Evolutionary conservation across 2,329 filamentous ascomycete species (phyloP).

Genomic region (Fusarium tanahbumbuense): DNA sequence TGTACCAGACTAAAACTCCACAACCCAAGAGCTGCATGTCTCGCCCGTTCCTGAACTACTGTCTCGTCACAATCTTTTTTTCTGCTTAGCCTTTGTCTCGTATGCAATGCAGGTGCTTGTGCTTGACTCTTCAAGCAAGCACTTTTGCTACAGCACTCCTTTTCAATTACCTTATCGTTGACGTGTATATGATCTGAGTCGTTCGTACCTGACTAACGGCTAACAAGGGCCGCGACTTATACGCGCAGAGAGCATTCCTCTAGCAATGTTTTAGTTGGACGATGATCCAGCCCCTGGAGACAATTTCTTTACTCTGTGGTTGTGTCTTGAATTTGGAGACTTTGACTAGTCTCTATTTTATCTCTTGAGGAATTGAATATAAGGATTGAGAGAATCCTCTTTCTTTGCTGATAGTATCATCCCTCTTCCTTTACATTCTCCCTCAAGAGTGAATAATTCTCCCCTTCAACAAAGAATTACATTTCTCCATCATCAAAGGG

Average conservation of each 20-base stretch:
- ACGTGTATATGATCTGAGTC: conserved; percentile 34
- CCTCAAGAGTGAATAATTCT: conserved; percentile 33
- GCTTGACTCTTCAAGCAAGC: conserved; percentile 24
- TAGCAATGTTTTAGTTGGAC: conserved; percentile 33
- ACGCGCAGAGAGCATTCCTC: conserved; percentile 38
- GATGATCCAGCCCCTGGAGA: conserved; percentile 34
- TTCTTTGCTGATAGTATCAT: conserved; percentile 21
- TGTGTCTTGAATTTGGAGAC: conserved; percentile 21
- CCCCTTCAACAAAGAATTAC: conserved; percentile 12
- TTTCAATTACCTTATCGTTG: conserved; percentile 21
- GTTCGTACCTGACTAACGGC: conserved; percentile 31
- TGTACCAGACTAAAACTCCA: neutral
- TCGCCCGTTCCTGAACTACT: conserved; percentile 24
- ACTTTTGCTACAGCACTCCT: conserved; percentile 7
- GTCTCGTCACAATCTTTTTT: conserved; percentile 34
- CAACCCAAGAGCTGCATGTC: conserved; percentile 23
- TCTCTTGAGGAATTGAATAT: conserved; percentile 39
- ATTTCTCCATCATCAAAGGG: conserved; percentile 3
- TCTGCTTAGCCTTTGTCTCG: conserved; percentile 8
- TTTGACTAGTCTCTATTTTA: conserved; percentile 12
- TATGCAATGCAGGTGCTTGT: conserved; percentile 7
- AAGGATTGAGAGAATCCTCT: conserved; percentile 38
- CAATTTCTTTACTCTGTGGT: conserved; percentile 7
- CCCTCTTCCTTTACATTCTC: conserved; percentile 17
- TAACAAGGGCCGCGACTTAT: conserved; percentile 38